These are phyloP conservation scores for Vitis amurensis DNA, from an alignment of 164 flowering plant genomes.

Conservation along the genomic window DNA sequence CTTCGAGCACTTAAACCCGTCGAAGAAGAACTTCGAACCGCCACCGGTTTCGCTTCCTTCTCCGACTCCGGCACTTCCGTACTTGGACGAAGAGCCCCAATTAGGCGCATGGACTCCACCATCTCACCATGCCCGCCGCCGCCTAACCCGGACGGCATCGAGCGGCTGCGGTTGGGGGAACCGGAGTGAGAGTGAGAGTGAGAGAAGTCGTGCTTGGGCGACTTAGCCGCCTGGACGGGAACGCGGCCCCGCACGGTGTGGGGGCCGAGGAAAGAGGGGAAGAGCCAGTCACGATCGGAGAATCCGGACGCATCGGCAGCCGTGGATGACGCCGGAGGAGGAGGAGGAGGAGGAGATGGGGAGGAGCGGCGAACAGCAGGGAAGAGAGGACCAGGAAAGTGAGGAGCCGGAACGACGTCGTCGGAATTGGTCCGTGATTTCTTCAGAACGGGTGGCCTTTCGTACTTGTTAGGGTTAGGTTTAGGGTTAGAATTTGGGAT, in stretches of 20 bases:
- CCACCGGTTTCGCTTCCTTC: conserved; percentile 19
- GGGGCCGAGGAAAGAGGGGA: conserved; percentile 68
- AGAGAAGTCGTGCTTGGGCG: conserved; percentile 23
- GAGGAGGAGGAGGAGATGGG: conserved; percentile 23
- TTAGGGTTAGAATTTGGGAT: conserved; percentile 8
- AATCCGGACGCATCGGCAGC: conserved; percentile 3
- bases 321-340: conserved; percentile 12
- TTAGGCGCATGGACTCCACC: conserved; percentile 3
- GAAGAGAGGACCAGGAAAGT: conserved; percentile 38
- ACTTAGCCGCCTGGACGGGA: conserved; percentile 28
- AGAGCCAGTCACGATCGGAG: conserved; percentile 67
- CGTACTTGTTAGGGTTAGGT: conserved; percentile 13
- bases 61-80: conserved; percentile 9
- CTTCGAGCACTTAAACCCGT: conserved; percentile 11
- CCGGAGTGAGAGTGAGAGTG: neutral
- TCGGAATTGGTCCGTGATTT: conserved; percentile 43
- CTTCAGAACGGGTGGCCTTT: conserved; percentile 49
- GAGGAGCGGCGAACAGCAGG: conserved; percentile 52
- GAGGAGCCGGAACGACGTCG: conserved; percentile 18
- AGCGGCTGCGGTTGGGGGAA: conserved; percentile 27
- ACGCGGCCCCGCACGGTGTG: conserved; percentile 39
- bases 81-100: neutral
- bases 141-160: conserved; percentile 9
- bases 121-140: conserved; percentile 1
- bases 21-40: conserved; percentile 18